phyloP scores from a whole-genome alignment of 148 eudicot genomes.

The Nepenthes gracilis region DNA sequence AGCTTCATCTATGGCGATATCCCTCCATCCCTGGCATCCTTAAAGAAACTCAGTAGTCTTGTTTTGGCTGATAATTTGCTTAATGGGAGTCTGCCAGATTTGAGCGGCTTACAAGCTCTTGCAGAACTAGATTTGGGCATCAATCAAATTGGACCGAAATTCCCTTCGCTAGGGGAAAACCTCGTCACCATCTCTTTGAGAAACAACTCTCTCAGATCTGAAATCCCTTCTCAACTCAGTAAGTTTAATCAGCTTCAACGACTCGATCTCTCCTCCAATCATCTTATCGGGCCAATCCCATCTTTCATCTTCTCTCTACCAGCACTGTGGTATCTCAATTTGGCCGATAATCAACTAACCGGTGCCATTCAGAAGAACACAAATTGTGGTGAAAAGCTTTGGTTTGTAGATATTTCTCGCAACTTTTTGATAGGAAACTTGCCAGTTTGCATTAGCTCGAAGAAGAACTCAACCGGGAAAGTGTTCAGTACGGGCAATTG shows the following conservation, averaged over 20 bases:
- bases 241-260: conserved; percentile 32
- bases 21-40: conserved; percentile 34
- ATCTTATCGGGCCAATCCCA: conserved; percentile 60
- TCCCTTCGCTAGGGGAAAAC: conserved; percentile 49
- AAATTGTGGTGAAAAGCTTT: conserved; percentile 38
- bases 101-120: conserved; percentile 29
- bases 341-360: conserved; percentile 56
- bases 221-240: conserved; percentile 34
- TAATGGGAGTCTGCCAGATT: conserved; percentile 67
- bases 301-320: conserved; percentile 41
- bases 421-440: conserved; percentile 59
- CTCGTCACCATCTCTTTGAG: conserved; percentile 31
- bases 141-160: conserved; percentile 55
- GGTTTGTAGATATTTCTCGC: conserved; percentile 58
- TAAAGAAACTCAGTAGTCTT: conserved; percentile 34
- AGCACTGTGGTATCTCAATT: conserved; percentile 44
- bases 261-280: conserved; percentile 58
- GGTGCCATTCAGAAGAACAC: conserved; percentile 42
- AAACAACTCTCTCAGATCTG: conserved; percentile 55
- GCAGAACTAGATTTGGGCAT: conserved; percentile 59
- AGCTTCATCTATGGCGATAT: conserved; percentile 62
- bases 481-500: conserved; percentile 59
- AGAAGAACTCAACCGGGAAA: conserved; percentile 18
- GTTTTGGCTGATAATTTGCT: conserved; percentile 50
- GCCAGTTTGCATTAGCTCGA: conserved; percentile 52